Evolutionary conservation across 2,329 filamentous ascomycete genomes (phyloP).

Genomic region (Talaromyces sp.): DNA sequence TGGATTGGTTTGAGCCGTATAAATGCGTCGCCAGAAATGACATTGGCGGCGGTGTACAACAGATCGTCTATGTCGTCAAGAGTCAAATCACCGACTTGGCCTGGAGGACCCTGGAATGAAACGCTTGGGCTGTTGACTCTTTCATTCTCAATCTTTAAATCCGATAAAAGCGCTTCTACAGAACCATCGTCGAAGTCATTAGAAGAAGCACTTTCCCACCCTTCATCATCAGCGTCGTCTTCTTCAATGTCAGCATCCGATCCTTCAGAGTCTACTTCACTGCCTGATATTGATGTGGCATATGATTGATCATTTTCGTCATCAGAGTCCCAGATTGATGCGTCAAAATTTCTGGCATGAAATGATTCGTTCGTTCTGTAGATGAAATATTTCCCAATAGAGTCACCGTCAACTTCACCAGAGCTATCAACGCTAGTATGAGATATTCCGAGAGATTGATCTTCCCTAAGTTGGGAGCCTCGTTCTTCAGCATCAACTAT

Average conservation of each 20-base stretch:
- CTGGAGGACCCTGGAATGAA: not conserved
- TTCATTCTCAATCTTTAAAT: not conserved
- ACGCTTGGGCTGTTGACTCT: not conserved
- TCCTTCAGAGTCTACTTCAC: not conserved
- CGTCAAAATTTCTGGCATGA: slow-evolving; percentile 1
- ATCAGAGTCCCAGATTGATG: slow-evolving; percentile 4
- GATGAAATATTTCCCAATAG: slow-evolving; percentile 1
- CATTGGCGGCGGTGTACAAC: slow-evolving; percentile 1
- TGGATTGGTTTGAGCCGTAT: not conserved
- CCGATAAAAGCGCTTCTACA: not conserved
- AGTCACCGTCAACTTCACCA: not conserved
- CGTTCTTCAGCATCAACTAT: not conserved
- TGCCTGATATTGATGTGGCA: not conserved
- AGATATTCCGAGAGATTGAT: not conserved
- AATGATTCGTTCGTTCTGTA: slow-evolving; percentile 11
- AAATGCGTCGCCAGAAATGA: not conserved
- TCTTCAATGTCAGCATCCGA: not conserved
- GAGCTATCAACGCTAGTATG: not conserved
- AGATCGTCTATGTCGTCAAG: not conserved
- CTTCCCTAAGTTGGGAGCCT: not conserved
- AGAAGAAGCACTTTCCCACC: not conserved
- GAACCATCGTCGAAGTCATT: not conserved
- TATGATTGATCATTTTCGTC: slow-evolving; percentile 4
- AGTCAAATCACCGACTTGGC: slow-evolving; percentile 4
- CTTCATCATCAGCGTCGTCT: slow-evolving; percentile 11